Evolutionary conservation across 2,329 filamentous ascomycete genomes (phyloP), one percentile per base, ranked within the genome.

Genomic region (Stemphylium vesicarium): DNA sequence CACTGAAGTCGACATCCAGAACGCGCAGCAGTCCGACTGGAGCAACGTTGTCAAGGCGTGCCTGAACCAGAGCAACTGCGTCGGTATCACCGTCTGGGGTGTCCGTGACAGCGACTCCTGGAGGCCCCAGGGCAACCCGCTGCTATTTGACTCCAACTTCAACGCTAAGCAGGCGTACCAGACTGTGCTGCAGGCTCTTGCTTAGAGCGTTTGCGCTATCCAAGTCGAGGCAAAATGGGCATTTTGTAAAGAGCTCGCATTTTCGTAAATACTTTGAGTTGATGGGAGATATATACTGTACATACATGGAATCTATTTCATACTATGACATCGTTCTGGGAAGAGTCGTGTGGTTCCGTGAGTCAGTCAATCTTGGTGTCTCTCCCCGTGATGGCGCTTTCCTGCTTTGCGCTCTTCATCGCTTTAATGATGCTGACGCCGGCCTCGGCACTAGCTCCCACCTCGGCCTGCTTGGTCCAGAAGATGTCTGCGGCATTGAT

Each of bases 1-100:
- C 41, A 90, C 87, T 3, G 87, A 90, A 75, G 80, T 90, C 29
- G 88, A 91, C 66, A 90, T 91, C 65, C 81, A 83, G 53, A 79
- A 79, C 38, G 85, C 84, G 6, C 78, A 81, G 37, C 61, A 80
- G 9, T 73, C 77, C 18, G 87, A 90, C 74, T 90, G 88, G 70
- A 77, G 81, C 7, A 81, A 83, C 46, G 77, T 76, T 52, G 66
- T 74, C 50, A 82, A 85, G 57, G 87, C 84, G n/a, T 90, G 88
- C 68, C 70, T 89, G 46, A 74, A 80, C 26, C 78, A 85, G 58
- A 58, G 76, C 5, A 84, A 86, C 73, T 90, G 88, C 68, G 82
- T 88, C 7, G 86, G 87, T 50, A 85, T 90, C 61, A 89, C 87
- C 1, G 84, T 87, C 44, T 89, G 88, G 80, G 80, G 80, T 50